A percentile compares a stretch with the other conserved stretches of the same genome.
Evolutionary conservation across 106 monocot species (phyloP).

Genomic region (Dendrobium nobile): DNA sequence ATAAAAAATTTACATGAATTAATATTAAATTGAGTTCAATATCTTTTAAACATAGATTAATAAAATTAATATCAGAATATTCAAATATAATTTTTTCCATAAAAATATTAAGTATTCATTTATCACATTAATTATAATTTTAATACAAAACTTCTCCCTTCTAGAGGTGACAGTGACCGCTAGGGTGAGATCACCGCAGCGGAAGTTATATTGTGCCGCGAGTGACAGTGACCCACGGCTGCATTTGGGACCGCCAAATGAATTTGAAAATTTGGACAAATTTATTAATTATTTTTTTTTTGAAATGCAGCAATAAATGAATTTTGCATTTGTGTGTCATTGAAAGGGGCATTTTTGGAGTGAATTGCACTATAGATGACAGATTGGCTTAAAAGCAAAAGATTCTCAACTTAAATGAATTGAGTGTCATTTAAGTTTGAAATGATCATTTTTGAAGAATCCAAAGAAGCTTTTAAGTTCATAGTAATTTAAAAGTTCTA

Average conservation of each 20-base stretch:
- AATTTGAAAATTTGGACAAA: background rate
- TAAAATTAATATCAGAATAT: too few species aligned
- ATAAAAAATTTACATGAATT: too few species aligned
- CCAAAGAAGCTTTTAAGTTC: too few species aligned
- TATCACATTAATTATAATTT: background rate
- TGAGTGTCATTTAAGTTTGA: background rate
- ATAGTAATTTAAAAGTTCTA: too few species aligned
- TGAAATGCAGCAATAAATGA: background rate
- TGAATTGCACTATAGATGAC: background rate
- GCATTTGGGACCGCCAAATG: background rate
- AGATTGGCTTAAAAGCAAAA: background rate
- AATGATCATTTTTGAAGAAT: too few species aligned
- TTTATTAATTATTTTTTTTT: background rate
- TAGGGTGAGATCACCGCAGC: background rate
- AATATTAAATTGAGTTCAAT: too few species aligned
- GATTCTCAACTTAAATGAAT: constrained; percentile 1
- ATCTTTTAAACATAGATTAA: too few species aligned
- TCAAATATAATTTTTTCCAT: too few species aligned
- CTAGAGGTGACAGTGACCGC: background rate
- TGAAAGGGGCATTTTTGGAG: constrained; percentile 7
- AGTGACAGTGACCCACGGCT: background rate
- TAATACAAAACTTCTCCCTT: background rate
- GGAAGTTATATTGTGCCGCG: background rate
- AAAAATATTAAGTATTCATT: too few species aligned
- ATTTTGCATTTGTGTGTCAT: background rate